Conservation (phyloP, 208 protist genomes). For the Leishmania martiniquensis region DNA sequence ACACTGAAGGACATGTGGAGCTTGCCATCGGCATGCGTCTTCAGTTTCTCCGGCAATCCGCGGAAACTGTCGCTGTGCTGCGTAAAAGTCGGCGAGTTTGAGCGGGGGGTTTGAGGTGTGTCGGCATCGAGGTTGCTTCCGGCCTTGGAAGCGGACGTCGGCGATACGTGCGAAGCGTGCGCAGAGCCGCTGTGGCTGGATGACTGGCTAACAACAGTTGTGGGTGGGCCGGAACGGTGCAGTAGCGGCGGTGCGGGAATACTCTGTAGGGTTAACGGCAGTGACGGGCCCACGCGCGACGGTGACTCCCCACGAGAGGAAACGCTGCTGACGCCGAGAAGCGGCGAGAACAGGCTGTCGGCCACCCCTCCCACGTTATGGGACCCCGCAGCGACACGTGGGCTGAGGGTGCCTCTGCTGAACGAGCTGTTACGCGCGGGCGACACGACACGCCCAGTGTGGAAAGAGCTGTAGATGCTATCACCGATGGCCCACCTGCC, state of each 20-base stretch:
- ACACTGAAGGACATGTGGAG: slow-evolving; percentile 78
- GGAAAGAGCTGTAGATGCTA: slow-evolving; percentile 37
- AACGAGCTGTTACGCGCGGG: slow-evolving; percentile 51
- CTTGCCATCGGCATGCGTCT: slow-evolving; percentile 61
- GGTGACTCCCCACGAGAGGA: slow-evolving; percentile 56
- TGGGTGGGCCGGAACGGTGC: slow-evolving; percentile 1
- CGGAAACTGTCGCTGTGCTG: slow-evolving; percentile 32
- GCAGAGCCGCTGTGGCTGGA: slow-evolving; percentile 23
- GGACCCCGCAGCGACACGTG: slow-evolving; percentile 21
- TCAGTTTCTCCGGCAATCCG: slow-evolving; percentile 25
- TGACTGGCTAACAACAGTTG: slow-evolving; percentile 8
- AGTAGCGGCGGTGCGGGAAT: slow-evolving; percentile 40
- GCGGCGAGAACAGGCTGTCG: slow-evolving; percentile 36
- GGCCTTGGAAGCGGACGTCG: slow-evolving; percentile 19
- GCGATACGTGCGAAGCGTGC: slow-evolving; percentile 28
- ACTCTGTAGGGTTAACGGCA: slow-evolving; percentile 25
- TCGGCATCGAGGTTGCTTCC: slow-evolving; percentile 24
- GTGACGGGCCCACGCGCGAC: slow-evolving; percentile 35
- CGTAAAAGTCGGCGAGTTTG: slow-evolving; percentile 32
- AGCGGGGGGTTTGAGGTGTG: slow-evolving; percentile 30
- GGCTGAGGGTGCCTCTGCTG: slow-evolving; percentile 35
- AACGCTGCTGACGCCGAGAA: slow-evolving; percentile 20
- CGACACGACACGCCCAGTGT: slow-evolving; percentile 39
- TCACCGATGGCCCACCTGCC: slow-evolving; percentile 35
- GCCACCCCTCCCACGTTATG: neutral